A percentile compares a stretch with the other conserved stretches of the same genome.
phyloP scores from a whole-genome alignment of 192 early-diverging fungal genomes.

The Geranomyces michiganensis region DNA sequence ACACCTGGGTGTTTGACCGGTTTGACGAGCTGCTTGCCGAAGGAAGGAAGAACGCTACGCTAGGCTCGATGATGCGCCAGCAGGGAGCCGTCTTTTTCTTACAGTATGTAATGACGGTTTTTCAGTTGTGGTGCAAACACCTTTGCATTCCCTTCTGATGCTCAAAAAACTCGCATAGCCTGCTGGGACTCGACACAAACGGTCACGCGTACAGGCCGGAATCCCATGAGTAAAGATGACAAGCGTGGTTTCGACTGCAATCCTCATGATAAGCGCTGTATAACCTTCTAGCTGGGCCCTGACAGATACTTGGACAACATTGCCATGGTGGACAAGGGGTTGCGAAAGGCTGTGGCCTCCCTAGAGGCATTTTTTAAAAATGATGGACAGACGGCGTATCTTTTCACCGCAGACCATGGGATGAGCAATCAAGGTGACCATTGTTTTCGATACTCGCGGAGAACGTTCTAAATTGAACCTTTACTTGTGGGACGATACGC shows the following conservation, averaged over 20 bases:
- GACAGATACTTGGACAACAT: conserved; percentile 82
- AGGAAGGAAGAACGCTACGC: conserved; percentile 38
- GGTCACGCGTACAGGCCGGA: conserved; percentile 86
- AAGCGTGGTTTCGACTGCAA: neutral
- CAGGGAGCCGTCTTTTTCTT: conserved; percentile 89
- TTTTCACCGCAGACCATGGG: conserved; percentile 96
- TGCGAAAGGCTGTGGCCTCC: conserved; percentile 68
- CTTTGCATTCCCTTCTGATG: neutral
- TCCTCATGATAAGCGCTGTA: neutral
- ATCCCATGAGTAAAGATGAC: conserved; percentile 60
- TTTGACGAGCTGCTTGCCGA: conserved; percentile 72
- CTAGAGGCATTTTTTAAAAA: conserved; percentile 75
- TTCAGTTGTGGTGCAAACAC: neutral
- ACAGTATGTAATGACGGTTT: conserved; percentile 52
- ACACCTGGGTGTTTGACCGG: conserved; percentile 91
- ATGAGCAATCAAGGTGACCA: conserved; percentile 83
- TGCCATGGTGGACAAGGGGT: conserved; percentile 74
- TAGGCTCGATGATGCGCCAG: conserved; percentile 64
- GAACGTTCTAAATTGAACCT: too few relatives aligned
- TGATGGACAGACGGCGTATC: conserved; percentile 82
- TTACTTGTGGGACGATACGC: too few relatives aligned
- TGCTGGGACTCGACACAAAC: conserved; percentile 95
- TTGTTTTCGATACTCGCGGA: neutral
- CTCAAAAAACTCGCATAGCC: conserved; percentile 28
- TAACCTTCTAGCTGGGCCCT: too few relatives aligned